A percentile compares a stretch with the other conserved stretches of the same genome.
Evolutionary conservation across 148 eudicot species (phyloP).

Genomic region (Persicaria maculosa): DNA sequence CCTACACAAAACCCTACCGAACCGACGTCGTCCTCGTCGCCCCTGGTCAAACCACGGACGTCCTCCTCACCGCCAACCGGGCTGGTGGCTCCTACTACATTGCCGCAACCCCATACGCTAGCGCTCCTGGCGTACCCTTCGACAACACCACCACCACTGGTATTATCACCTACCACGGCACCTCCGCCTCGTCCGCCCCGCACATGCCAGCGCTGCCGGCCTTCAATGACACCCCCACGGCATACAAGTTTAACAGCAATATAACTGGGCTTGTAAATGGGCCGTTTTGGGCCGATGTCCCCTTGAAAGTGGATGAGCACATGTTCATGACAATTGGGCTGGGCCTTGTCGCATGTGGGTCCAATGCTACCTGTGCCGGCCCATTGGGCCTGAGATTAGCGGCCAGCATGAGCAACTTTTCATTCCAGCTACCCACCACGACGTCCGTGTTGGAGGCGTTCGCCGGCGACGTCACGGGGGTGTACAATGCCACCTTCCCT

Average conservation of each 20-base stretch:
- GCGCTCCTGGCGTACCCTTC: constrained; percentile 28
- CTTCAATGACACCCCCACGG: constrained; percentile 48
- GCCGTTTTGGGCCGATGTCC: constrained; percentile 39
- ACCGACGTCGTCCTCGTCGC: constrained; percentile 44
- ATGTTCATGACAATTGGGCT: constrained; percentile 56
- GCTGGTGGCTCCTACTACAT: constrained; percentile 43
- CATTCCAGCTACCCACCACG: constrained; percentile 35
- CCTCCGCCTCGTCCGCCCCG: constrained; percentile 20
- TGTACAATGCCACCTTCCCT: constrained; percentile 53
- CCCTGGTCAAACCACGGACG: constrained; percentile 77
- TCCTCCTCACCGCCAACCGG: constrained; percentile 45
- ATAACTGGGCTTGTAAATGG: constrained; percentile 36
- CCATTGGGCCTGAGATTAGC: constrained; percentile 29
- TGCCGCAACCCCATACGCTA: constrained; percentile 47
- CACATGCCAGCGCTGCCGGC: constrained; percentile 45
- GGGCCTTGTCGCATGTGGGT: constrained; percentile 42
- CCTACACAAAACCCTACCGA: constrained; percentile 43
- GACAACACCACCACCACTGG: constrained; percentile 59
- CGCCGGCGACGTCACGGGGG: constrained; percentile 25
- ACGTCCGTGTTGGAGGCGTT: constrained; percentile 48
- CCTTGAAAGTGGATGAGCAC: constrained; percentile 29
- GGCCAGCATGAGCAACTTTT: constrained; percentile 53
- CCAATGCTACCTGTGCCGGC: constrained; percentile 36
- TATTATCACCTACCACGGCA: constrained; percentile 26
- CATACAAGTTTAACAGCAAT: constrained; percentile 39